phyloP scores from a whole-genome alignment of 1,139 yeast species.

The Ogataea hybrid region DNA sequence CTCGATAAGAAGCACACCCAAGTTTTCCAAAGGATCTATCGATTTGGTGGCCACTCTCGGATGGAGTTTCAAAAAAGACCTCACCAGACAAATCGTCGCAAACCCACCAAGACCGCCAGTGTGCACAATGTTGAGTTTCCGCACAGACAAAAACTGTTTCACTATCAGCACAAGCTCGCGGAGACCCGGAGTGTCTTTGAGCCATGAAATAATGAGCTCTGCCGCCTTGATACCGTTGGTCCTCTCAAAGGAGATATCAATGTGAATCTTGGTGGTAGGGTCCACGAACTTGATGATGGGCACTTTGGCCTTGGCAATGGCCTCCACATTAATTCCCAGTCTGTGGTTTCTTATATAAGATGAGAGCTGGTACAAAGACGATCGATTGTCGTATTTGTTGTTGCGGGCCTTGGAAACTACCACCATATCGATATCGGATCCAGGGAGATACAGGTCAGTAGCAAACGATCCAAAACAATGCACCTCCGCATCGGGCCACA shows the following conservation, averaged over 20 bases:
- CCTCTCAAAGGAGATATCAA: conserved; percentile 91
- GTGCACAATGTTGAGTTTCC: conserved; percentile 87
- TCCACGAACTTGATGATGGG: conserved; percentile 95
- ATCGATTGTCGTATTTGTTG: conserved; percentile 66
- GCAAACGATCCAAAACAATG: conserved; percentile 96
- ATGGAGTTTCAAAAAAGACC: conserved; percentile 77
- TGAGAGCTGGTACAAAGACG: conserved; percentile 71
- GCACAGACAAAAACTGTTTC: conserved; percentile 80
- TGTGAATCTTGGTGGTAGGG: conserved; percentile 64
- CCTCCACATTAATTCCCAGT: conserved; percentile 74
- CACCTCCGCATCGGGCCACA: conserved; percentile 82
- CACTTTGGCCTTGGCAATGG: conserved; percentile 88
- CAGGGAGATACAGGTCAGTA: conserved; percentile 90
- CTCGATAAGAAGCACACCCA: conserved; percentile 87
- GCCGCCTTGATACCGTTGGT: conserved; percentile 88
- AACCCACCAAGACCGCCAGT: conserved; percentile 97
- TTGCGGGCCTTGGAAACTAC: conserved; percentile 53
- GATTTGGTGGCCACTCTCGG: conserved; percentile 71
- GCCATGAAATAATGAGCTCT: conserved; percentile 72
- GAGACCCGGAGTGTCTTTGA: conserved; percentile 70
- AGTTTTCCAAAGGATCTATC: conserved; percentile 67
- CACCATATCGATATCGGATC: conserved; percentile 96
- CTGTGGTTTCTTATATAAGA: conserved; percentile 61
- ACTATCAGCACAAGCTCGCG: conserved; percentile 81
- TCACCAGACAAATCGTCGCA: conserved; percentile 83